Percentiles rank a stretch among this genome's conserved stretches.
Conservation (phyloP, 305 asterid species). For the Salvia sclarea region DNA sequence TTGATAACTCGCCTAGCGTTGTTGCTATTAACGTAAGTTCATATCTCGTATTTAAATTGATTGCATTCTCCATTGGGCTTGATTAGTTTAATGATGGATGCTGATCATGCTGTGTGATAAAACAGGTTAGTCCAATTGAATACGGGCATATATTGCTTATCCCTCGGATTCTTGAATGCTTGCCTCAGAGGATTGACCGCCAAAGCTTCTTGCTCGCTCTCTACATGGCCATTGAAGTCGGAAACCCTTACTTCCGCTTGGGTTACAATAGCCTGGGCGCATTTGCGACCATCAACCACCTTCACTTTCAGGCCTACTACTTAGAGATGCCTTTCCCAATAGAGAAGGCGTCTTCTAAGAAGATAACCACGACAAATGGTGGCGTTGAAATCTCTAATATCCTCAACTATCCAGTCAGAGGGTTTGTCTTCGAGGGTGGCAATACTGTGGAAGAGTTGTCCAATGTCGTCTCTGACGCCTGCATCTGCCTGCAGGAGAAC, state of each 20-base stretch:
- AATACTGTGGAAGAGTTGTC: slow-evolving; percentile 62
- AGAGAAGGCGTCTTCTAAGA: slow-evolving; percentile 79
- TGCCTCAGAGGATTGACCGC: slow-evolving; percentile 78
- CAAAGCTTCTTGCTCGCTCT: slow-evolving; percentile 83
- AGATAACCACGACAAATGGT: slow-evolving; percentile 44
- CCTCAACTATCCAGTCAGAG: slow-evolving; percentile 81
- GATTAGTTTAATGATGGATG: not conserved
- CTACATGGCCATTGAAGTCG: slow-evolving; percentile 76
- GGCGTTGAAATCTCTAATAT: slow-evolving; percentile 69
- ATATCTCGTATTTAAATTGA: not conserved
- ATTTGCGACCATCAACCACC: slow-evolving; percentile 96
- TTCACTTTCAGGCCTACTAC: slow-evolving; percentile 98
- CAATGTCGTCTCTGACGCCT: slow-evolving; percentile 62
- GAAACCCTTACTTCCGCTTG: slow-evolving; percentile 77
- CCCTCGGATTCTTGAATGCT: slow-evolving; percentile 72
- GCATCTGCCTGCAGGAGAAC: slow-evolving; percentile 77
- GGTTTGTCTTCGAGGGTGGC: slow-evolving; percentile 83
- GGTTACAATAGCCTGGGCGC: slow-evolving; percentile 99
- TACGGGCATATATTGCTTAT: slow-evolving; percentile 88
- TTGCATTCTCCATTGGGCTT: not conserved
- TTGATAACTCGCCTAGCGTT: slow-evolving; percentile 63
- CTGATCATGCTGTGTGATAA: slow-evolving; percentile 22
- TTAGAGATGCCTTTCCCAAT: slow-evolving; percentile 76
- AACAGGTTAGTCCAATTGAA: slow-evolving; percentile 95
- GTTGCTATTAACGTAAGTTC: slow-evolving; percentile 78